A percentile compares a stretch with the other conserved stretches of the same genome.
phyloP scores from a whole-genome alignment of 2,329 filamentous ascomycete genomes.

The Chaetomiaceae sp. region DNA sequence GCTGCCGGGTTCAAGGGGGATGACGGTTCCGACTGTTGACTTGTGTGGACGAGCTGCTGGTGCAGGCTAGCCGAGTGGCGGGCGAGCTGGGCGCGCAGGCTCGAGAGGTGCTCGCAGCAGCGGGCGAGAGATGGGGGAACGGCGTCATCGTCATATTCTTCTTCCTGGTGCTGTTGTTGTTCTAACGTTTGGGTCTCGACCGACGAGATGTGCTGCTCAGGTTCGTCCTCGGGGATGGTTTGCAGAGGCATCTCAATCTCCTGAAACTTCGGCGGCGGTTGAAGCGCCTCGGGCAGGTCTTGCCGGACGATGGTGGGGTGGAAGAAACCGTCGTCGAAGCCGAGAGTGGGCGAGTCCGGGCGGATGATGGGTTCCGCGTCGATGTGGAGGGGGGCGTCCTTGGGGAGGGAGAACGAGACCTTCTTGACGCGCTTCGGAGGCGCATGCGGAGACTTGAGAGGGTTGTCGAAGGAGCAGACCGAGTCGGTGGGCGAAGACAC shows the following conservation, averaged over 20 bases:
- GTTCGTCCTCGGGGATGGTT: conserved; percentile 19
- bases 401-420: conserved; percentile 40
- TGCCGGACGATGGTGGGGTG: conserved; percentile 10
- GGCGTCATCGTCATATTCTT: conserved; percentile 17
- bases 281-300: conserved; percentile 16
- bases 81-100: conserved; percentile 45
- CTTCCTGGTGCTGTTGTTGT: neutral
- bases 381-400: conserved; percentile 31
- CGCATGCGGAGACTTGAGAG: conserved; percentile 21
- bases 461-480: conserved; percentile 36
- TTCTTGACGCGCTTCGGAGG: conserved; percentile 35
- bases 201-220: neutral
- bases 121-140: conserved; percentile 43
- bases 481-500: conserved; percentile 47
- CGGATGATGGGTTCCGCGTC: conserved; percentile 46
- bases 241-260: conserved; percentile 23
- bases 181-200: conserved; percentile 4
- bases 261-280: conserved; percentile 17
- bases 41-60: conserved; percentile 30
- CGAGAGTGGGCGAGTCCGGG: conserved; percentile 57
- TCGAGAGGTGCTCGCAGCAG: conserved; percentile 45
- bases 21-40: conserved; percentile 3
- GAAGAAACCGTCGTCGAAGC: conserved; percentile 45
- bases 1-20: conserved; percentile 5
- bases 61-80: conserved; percentile 47